phyloP scores from a whole-genome alignment of 805 yeast genomes.

The Danielia oregonensis region DNA sequence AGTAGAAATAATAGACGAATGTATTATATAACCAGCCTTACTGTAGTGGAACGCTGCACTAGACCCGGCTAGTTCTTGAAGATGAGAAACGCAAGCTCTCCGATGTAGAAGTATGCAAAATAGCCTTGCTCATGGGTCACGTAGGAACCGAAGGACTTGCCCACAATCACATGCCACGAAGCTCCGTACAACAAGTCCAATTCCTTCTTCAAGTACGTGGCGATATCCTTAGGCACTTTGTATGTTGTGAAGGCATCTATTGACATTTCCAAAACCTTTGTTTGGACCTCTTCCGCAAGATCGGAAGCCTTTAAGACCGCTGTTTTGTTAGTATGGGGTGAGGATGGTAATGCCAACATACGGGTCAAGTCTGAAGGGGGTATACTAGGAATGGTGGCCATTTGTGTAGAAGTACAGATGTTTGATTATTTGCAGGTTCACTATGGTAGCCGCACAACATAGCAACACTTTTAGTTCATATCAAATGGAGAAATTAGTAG shows the following conservation, averaged over 20 bases:
- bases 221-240: slow-evolving; percentile 57
- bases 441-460: too few species aligned
- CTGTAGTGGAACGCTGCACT: too few species aligned
- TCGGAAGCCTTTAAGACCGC: slow-evolving; percentile 43
- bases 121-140: slow-evolving; percentile 76
- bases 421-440: too few species aligned
- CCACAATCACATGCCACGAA: slow-evolving; percentile 81
- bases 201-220: slow-evolving; percentile 61
- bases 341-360: slow-evolving; percentile 1
- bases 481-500: too few species aligned
- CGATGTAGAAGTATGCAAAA: slow-evolving; percentile 70
- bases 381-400: neutral
- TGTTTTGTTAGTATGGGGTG: slow-evolving; percentile 5
- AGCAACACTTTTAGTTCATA: too few species aligned
- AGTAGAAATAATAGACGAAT: too few species aligned
- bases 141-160: slow-evolving; percentile 73
- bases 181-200: slow-evolving; percentile 62
- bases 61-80: slow-evolving; percentile 61
- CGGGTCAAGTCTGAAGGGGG: slow-evolving; percentile 8
- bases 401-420: too few species aligned
- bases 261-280: slow-evolving; percentile 45
- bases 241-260: slow-evolving; percentile 41
- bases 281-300: slow-evolving; percentile 51
- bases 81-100: slow-evolving; percentile 60
- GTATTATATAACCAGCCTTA: too few species aligned